A percentile compares a stretch with the other conserved stretches of the same genome.
Conservation (phyloP, 1,139 yeast species). For the Kurtzmaniella quercitrusa region DNA sequence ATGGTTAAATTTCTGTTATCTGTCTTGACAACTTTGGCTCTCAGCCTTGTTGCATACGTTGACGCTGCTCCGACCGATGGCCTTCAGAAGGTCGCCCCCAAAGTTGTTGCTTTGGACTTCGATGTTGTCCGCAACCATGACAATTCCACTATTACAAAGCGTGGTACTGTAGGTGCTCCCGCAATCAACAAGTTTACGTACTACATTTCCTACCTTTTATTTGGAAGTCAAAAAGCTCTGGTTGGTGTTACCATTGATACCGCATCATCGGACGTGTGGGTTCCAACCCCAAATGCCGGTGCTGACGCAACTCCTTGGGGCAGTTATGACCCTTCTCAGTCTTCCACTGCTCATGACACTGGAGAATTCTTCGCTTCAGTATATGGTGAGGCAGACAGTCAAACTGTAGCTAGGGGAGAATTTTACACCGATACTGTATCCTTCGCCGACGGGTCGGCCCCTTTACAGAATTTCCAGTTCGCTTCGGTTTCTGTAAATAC, state of each 20-base stretch:
- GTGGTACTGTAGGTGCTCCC: not conserved
- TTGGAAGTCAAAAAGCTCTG: conserved; percentile 18
- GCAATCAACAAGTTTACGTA: not conserved
- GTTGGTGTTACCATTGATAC: conserved; percentile 22
- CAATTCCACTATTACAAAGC: not conserved
- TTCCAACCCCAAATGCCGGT: conserved; percentile 6
- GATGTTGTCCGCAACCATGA: not conserved
- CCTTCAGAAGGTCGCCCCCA: conserved; percentile 6
- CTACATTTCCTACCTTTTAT: conserved; percentile 2
- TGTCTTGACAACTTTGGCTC: not conserved
- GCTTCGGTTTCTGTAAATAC: conserved; percentile 36
- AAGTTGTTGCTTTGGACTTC: conserved; percentile 6
- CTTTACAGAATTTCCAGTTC: conserved; percentile 33
- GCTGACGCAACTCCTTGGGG: not conserved
- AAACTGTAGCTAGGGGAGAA: conserved; percentile 36
- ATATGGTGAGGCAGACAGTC: conserved; percentile 9
- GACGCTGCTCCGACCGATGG: conserved; percentile 3
- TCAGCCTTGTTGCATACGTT: not conserved
- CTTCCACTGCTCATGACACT: conserved; percentile 8
- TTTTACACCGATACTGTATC: conserved; percentile 37
- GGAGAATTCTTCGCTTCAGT: conserved; percentile 6
- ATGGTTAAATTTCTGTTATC: not conserved
- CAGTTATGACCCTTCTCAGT: conserved; percentile 7
- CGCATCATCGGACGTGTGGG: conserved; percentile 31
- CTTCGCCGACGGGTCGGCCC: conserved; percentile 24